A percentile compares a stretch with the other conserved stretches of the same genome.
phyloP scores from a whole-genome alignment of 192 early-diverging fungal species.

The Oehlia diaphana region DNA sequence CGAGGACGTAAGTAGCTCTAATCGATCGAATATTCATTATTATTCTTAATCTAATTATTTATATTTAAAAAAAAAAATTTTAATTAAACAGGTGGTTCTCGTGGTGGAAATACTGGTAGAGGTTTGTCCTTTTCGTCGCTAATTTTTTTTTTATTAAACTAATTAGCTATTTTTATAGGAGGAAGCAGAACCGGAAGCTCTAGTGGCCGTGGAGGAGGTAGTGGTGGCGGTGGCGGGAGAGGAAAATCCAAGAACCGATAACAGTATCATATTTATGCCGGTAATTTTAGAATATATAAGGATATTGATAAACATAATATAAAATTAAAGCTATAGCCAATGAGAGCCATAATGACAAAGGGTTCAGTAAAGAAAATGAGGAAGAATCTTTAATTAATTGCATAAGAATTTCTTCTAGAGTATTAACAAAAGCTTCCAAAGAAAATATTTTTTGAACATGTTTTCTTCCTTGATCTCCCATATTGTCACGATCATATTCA shows the following conservation, averaged over 20 bases:
- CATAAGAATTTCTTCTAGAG: conserved; percentile 65
- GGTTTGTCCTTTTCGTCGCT: neutral
- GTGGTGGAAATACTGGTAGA: conserved; percentile 20
- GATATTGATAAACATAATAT: neutral
- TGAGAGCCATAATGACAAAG: neutral
- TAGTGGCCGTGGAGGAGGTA: conserved; percentile 7
- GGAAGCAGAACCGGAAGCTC: neutral
- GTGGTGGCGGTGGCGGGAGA: neutral
- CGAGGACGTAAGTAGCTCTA: conserved; percentile 34
- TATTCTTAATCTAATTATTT: neutral
- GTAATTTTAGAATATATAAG: too few species aligned
- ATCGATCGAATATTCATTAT: neutral
- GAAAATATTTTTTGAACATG: conserved; percentile 66
- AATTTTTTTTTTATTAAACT: neutral
- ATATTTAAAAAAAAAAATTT: neutral
- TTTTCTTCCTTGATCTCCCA: conserved; percentile 69
- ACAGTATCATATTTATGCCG: neutral
- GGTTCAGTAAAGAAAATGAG: neutral
- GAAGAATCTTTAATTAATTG: conserved; percentile 32
- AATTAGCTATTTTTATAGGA: neutral
- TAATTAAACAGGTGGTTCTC: conserved; percentile 11
- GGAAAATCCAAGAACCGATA: conserved; percentile 12
- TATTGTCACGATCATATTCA: conserved; percentile 39
- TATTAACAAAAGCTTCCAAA: conserved; percentile 61
- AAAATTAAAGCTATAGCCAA: neutral